Base-by-base conservation (phyloP, 2,329 filamentous ascomycete species). In the Fusarium sarcochroum region DNA sequence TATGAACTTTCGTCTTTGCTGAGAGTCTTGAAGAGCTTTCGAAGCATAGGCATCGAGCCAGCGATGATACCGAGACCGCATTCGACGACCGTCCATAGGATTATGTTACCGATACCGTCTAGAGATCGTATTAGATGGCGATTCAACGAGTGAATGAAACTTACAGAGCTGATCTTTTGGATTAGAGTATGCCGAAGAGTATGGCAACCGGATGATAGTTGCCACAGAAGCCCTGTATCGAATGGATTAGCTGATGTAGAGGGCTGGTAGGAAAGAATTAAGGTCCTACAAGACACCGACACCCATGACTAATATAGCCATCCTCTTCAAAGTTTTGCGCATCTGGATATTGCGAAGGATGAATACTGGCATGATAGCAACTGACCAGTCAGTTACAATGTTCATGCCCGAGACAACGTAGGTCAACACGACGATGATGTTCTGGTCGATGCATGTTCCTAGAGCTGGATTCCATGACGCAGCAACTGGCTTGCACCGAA, bases 41-140 rank as follows among this genome's bases (percentile, higher is more conserved):
- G 41, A 6, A 66, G 63, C 50, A 66, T 61, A 1, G 64, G 62
- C 37, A 67, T 61, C 9, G 62, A 62, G 5, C 64, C 62, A 4
- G 62, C 62, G 9, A 66, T 62, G 13, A 67, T 53, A 5, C 51
- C 64, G 0, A 67, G 44, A 6, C 62, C 52, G 7, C 64, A 67
- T 37, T 67, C 62, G 1, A 66, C 34, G 2, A 67, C 40, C 0
- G 57, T 58, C 51, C 57, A 66, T 1, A 67, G 23, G 9, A 63
- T 63, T 4, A 66, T 54, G 3, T 58, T 23, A 2, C 47, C 62
- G 1, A 58, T 50, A 6, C 32, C 37, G 8, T 66, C 62, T 67
- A 2, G 3, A 21, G 25, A n/a, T 18, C 15, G 8, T 38, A 10
- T 38, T 18, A 38, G n/a, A 38, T 6, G 9, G 6, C 6, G 2